phyloP scores from a whole-genome alignment of 2,329 filamentous ascomycete species.

The Pyrenochaeta sp. region DNA sequence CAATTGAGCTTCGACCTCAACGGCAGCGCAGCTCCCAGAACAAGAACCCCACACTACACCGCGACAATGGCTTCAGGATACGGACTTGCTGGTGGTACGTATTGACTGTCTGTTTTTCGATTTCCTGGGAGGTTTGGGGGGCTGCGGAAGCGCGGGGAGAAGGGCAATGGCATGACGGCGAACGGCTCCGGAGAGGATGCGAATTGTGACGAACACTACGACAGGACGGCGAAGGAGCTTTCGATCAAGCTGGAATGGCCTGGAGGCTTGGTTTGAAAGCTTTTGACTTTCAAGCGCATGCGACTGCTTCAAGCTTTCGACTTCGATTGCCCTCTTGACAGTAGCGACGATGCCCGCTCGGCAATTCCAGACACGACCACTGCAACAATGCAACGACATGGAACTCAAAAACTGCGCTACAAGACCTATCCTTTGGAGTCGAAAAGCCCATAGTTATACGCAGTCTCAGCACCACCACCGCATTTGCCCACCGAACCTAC shows the following conservation, averaged over 20 bases:
- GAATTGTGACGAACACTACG: conserved; percentile 7
- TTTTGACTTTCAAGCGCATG: background rate
- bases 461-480: background rate
- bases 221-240: background rate
- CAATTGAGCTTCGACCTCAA: conserved; percentile 17
- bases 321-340: background rate
- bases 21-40: conserved; percentile 1
- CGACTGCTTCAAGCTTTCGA: background rate
- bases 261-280: background rate
- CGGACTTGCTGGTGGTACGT: conserved; percentile 80
- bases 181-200: conserved; percentile 12
- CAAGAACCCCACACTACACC: conserved; percentile 40
- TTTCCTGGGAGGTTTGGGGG: conserved; percentile 10
- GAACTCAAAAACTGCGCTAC: background rate
- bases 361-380: background rate
- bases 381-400: background rate
- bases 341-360: background rate
- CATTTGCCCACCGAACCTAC: background rate
- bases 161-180: conserved; percentile 31
- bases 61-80: conserved; percentile 80
- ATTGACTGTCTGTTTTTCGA: background rate
- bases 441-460: background rate
- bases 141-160: conserved; percentile 11
- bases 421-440: background rate
- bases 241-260: background rate